Percentiles rank a stretch among this genome's conserved stretches.
Conservation (phyloP, 441 rosid genomes). For the Daphne laureola region DNA sequence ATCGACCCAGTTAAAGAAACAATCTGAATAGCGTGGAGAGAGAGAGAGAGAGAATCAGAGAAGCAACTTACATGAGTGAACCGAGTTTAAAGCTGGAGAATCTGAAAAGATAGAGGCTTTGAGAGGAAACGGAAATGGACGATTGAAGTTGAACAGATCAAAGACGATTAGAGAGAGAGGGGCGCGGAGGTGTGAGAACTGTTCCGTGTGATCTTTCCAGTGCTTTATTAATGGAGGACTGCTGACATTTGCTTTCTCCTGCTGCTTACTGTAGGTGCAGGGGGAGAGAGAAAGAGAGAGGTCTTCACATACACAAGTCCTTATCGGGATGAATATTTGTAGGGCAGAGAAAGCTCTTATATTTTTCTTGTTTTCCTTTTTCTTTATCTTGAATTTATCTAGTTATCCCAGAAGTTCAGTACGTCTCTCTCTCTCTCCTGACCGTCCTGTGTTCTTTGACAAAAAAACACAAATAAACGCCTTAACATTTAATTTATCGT, state of each 20-base stretch:
- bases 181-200: slow-evolving; percentile 12
- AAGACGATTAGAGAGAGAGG: slow-evolving; percentile 15
- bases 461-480: too few species aligned
- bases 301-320: slow-evolving; percentile 25
- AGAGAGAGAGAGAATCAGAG: slow-evolving; percentile 7
- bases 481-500: too few species aligned
- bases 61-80: slow-evolving; percentile 22
- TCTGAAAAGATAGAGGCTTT: slow-evolving; percentile 3
- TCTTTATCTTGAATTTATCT: not conserved
- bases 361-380: not conserved
- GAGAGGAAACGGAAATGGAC: not conserved
- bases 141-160: slow-evolving; percentile 15
- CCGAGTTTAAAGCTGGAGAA: slow-evolving; percentile 14
- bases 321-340: slow-evolving; percentile 30
- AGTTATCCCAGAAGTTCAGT: slow-evolving; percentile 16
- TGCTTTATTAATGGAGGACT: too few species aligned
- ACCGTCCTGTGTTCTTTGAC: too few species aligned
- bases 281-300: slow-evolving; percentile 1
- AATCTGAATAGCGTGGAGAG: too few species aligned
- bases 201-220: not conserved
- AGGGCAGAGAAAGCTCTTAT: slow-evolving; percentile 27
- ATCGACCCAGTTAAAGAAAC: too few species aligned
- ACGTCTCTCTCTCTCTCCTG: too few species aligned
- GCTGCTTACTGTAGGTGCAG: too few species aligned
- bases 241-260: too few species aligned